Base-by-base conservation (phyloP, 805 yeast genomes). In the Candida nanaspora region DNA sequence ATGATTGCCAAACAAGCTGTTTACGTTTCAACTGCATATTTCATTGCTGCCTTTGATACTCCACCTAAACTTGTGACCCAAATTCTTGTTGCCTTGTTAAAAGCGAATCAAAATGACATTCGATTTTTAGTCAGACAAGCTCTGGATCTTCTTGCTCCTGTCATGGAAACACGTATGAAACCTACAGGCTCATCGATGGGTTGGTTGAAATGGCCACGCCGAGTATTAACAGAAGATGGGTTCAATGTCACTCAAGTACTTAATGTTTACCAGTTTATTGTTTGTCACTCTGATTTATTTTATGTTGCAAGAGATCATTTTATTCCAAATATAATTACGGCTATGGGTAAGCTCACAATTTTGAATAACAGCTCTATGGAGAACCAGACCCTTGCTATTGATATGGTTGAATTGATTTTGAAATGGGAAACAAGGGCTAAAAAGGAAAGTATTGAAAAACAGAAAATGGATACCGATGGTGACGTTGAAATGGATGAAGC, bases 191-290 rank as follows among this genome's bases (percentile, higher is more conserved):
- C 70, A 2, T 73, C 78, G 7, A 66, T 72, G 44, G 70, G 69
- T 40, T 93, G 98, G 98, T 74, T 93, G 39, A 89, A 86, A 49
- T 88, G 96, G 89, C 95, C 96, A 0, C 79, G 97, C 48, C 72
- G 97, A 39, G 93, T 91, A 2, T 69, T 93, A 13, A 80, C 89
- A 2, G 98, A 94, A 55, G 95, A 88, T 53, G 91, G 93, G 0
- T 84, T 81, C 55, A 87, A 79, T 52, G 88, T 87, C 3, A 77
- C 82, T 2, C 96, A 87, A 53, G 96, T 89, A 30, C 66, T 86
- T 45, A 84, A 86, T 44, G 84, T 93, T 11, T 93, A 87, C 50
- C 95, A 87, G 55, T 87, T 91, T 51, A 77, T 93, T 59, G 86
- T 86, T 27, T 82, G 80, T 38, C 95, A 93, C 50, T 77, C 94